Evolutionary conservation across 345 rosid genomes (phyloP).

Genomic region (Arabis alpina): DNA sequence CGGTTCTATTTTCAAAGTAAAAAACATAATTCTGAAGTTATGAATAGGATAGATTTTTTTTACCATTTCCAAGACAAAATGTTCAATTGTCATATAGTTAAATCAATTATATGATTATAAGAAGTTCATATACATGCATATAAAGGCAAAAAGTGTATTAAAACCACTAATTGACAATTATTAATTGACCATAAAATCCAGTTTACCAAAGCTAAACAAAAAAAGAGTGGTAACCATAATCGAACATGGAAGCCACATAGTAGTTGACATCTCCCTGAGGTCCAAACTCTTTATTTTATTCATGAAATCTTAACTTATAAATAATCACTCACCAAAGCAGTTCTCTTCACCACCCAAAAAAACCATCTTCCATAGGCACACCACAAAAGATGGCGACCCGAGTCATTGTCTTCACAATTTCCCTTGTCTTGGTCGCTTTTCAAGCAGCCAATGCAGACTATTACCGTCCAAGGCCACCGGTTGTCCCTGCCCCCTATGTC

Average conservation of each 20-base stretch:
- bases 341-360: constrained; percentile 33
- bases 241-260: constrained; percentile 58
- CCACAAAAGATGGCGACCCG: constrained; percentile 40
- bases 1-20: background rate
- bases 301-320: constrained; percentile 33
- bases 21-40: background rate
- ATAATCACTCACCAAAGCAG: constrained; percentile 33
- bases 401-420: constrained; percentile 24
- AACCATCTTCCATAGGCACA: constrained; percentile 17
- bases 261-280: constrained; percentile 37
- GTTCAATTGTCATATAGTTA: too few species aligned
- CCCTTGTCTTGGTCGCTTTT: constrained; percentile 38
- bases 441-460: constrained; percentile 46
- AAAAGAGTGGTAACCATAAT: constrained; percentile 61
- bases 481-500: constrained; percentile 25
- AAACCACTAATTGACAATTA: constrained; percentile 5
- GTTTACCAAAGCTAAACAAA: constrained; percentile 16
- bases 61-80: too few species aligned
- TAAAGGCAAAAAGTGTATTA: background rate
- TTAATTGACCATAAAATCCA: background rate
- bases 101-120: background rate
- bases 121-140: background rate
- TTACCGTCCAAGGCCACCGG: constrained; percentile 41
- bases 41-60: background rate
- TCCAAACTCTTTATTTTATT: constrained; percentile 11